Base-by-base conservation (phyloP, 345 rosid species). In the Lumnitzera littorea region DNA sequence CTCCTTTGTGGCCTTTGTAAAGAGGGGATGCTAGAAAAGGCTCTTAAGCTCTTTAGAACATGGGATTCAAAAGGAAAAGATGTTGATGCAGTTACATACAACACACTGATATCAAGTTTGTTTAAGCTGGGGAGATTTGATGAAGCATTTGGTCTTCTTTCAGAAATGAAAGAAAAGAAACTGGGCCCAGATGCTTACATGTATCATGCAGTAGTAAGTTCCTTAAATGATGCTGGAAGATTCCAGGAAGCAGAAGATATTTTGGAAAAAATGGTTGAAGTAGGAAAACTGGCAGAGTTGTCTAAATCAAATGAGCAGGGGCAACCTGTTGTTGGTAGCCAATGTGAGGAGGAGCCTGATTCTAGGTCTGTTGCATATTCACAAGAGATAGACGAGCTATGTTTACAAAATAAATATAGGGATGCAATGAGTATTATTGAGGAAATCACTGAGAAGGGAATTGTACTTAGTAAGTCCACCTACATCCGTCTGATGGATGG, bases 1-100 rank as follows among this genome's bases (percentile, higher is more conserved):
- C 91, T 92, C 60, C 91, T 92, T 58, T 59, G 62, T 29, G 96
- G 91, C 61, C 88, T 89, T 65, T 92, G 96, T 70, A 73, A 68
- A 24, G 81, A 81, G 55, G 83, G 94, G 47, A 69, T 82, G 94
- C 79, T 84, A 50, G 96, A 87, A 31, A 89, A 87, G 71, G 96
- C 96, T 55, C 81, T 92, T 62, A 82, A 76, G 60, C 91, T 89
- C 80, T 89, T 89, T 73, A 60, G 81, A 56, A 61, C 82, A 0
- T 87, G 87, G 81, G 74, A 76, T 62, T 78, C 76, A 3, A 72
- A 82, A 61, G 91, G 88, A 47, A 81, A 83, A 63, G 51, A 61
- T 17, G 50, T 82, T 51, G 96, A 89, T 74, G 70, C 69, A 15
- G 86, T 84, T 54, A 79, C 98, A 15, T 84, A 89, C 82, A 89